Percentiles rank a stretch among this genome's conserved stretches.
phyloP scores from a whole-genome alignment of 75 land plant genomes.

The Cupressus sempervirens region DNA sequence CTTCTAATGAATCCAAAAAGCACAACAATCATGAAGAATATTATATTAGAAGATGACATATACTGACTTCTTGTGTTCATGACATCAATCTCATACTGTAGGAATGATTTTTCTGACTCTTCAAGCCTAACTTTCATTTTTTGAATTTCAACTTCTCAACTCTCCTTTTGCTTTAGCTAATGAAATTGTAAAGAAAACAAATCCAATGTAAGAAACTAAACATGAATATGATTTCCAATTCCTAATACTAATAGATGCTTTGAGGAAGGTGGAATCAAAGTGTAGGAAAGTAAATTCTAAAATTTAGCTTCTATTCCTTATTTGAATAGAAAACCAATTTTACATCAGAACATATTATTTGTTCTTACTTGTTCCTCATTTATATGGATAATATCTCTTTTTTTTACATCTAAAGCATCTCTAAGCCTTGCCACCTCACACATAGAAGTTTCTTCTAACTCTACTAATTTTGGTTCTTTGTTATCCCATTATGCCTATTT shows the following conservation, averaged over 20 bases:
- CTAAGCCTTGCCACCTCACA: slow-evolving; percentile 83
- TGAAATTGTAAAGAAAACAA: neutral
- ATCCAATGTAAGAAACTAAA: neutral
- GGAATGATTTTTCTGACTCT: slow-evolving; percentile 48
- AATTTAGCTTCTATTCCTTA: neutral
- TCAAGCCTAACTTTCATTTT: slow-evolving; percentile 60
- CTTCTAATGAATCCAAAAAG: neutral
- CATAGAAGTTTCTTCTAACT: slow-evolving; percentile 80
- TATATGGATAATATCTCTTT: slow-evolving; percentile 64
- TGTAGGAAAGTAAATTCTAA: neutral
- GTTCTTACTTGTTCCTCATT: slow-evolving; percentile 62
- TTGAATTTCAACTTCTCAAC: slow-evolving; percentile 48
- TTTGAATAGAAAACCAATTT: neutral
- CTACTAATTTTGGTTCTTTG: slow-evolving; percentile 78
- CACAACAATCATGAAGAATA: neutral
- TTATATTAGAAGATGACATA: neutral
- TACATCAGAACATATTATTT: neutral
- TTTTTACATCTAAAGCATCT: slow-evolving; percentile 77
- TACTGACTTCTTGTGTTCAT: slow-evolving; percentile 71
- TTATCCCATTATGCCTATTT: slow-evolving; percentile 63
- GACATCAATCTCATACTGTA: slow-evolving; percentile 61
- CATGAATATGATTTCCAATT: neutral
- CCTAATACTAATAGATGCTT: neutral
- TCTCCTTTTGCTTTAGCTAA: slow-evolving; percentile 68
- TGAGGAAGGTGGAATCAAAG: neutral